phyloP scores from a whole-genome alignment of 2,329 filamentous ascomycete species.

The Colletotrichum destructivum region DNA sequence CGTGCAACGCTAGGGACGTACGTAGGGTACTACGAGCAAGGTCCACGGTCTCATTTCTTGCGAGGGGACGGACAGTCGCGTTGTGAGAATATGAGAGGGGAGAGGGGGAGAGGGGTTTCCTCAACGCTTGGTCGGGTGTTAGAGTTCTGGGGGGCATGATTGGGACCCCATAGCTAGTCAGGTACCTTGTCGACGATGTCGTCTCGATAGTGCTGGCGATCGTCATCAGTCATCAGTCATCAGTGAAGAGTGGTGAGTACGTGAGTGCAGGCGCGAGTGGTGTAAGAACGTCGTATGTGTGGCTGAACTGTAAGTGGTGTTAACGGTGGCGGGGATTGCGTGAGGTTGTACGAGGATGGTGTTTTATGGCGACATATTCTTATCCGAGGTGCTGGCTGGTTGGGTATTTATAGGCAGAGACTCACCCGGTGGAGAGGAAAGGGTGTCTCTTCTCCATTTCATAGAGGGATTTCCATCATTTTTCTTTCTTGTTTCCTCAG shows the following conservation, averaged over 20 bases:
- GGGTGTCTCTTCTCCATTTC: neutral
- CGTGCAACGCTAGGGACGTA: neutral
- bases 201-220: neutral
- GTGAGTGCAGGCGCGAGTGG: no score
- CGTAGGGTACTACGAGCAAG: neutral
- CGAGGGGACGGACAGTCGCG: neutral
- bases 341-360: slow-evolving; percentile 4
- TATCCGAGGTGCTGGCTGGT: neutral
- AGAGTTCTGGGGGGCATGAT: slow-evolving; percentile 4
- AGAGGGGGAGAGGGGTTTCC: neutral
- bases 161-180: neutral
- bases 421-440: neutral
- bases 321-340: neutral
- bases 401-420: neutral
- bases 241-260: neutral
- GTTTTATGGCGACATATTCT: slow-evolving; percentile 12
- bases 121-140: neutral
- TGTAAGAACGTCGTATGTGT: neutral
- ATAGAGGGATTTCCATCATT: no score
- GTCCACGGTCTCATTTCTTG: neutral
- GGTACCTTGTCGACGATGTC: neutral
- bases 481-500: no score
- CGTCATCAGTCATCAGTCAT: neutral
- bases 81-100: neutral
- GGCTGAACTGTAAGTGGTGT: neutral